Evolutionary conservation across 2,329 filamentous ascomycete species (phyloP).

Genomic region (Aureobasidium sp.): DNA sequence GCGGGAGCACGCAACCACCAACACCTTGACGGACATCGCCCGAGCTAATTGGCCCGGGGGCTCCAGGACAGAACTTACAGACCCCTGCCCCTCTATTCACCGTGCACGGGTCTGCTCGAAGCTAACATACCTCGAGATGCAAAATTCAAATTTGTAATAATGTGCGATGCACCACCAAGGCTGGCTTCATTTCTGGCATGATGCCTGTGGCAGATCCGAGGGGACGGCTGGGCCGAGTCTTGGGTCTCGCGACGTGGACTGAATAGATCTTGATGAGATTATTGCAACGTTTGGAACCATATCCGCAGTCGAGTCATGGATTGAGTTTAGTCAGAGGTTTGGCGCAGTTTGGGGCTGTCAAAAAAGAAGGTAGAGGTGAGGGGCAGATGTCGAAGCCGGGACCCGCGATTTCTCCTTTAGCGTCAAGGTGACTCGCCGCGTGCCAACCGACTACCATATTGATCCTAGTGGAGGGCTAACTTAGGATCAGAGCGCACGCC

Average conservation of each 20-base stretch:
- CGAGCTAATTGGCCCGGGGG: conserved; percentile 15
- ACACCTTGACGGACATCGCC: conserved; percentile 5
- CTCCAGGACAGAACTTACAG: conserved; percentile 11
- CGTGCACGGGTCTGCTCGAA: conserved; percentile 11
- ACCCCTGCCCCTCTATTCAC: conserved; percentile 16
- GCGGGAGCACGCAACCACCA: conserved; percentile 18
- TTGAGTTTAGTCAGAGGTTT: conserved; percentile 15
- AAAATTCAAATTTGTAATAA: not conserved
- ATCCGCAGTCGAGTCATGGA: conserved; percentile 3
- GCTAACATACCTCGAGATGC: conserved; percentile 15
- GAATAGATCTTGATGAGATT: conserved; percentile 14
- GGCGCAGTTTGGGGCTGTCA: conserved; percentile 15
- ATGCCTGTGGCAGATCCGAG: not conserved
- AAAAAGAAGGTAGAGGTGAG: conserved; percentile 15
- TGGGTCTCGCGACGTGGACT: not conserved
- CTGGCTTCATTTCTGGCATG: not conserved
- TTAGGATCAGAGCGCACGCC: conserved; percentile 9
- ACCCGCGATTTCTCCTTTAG: conserved; percentile 15
- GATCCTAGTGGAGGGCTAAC: conserved; percentile 12
- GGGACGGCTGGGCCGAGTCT: not conserved
- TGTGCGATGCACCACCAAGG: not conserved
- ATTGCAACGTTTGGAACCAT: conserved; percentile 3
- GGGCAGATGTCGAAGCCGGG: conserved; percentile 13
- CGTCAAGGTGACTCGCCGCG: conserved; percentile 10
- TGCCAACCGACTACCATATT: conserved; percentile 10